Conservation (phyloP, 2,329 filamentous ascomycete species). For the Talaromyces sp. region DNA sequence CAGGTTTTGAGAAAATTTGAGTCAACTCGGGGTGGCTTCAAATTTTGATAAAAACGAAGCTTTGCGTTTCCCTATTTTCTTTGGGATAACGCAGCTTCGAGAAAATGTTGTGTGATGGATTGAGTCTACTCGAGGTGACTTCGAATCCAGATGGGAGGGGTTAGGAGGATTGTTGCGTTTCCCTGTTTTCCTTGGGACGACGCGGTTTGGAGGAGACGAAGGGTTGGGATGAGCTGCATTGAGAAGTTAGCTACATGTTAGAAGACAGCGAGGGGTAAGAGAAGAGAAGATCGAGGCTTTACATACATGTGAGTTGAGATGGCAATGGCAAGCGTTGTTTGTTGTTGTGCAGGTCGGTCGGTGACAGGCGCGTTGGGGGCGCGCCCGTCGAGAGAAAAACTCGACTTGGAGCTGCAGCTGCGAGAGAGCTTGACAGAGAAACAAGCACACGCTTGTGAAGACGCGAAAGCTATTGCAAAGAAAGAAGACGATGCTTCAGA, state of each 20-base stretch:
- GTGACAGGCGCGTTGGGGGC: not conserved
- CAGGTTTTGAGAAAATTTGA: not conserved
- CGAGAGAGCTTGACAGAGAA: not conserved
- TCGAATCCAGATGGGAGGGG: not conserved
- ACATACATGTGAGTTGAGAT: not conserved
- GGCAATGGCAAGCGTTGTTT: not conserved
- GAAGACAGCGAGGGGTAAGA: not conserved
- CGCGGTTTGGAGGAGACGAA: not conserved
- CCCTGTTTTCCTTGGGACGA: not conserved
- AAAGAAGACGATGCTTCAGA: not conserved
- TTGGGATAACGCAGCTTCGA: not conserved
- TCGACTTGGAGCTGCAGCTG: not conserved
- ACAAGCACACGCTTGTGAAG: not conserved
- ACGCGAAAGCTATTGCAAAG: not conserved
- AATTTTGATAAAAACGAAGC: not conserved
- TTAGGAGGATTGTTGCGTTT: not conserved
- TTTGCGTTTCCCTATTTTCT: not conserved
- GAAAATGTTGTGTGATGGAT: not conserved
- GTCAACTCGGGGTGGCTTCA: not conserved
- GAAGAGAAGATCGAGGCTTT: not conserved
- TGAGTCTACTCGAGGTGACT: not conserved
- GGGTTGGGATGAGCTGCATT: not conserved
- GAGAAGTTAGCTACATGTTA: not conserved
- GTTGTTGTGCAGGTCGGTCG: not conserved
- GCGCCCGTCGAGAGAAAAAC: not conserved